These are phyloP conservation scores for Ceratobasidium sp. DNA, from an alignment of 1,284 basidiomycete genomes.

Conservation along the genomic window DNA sequence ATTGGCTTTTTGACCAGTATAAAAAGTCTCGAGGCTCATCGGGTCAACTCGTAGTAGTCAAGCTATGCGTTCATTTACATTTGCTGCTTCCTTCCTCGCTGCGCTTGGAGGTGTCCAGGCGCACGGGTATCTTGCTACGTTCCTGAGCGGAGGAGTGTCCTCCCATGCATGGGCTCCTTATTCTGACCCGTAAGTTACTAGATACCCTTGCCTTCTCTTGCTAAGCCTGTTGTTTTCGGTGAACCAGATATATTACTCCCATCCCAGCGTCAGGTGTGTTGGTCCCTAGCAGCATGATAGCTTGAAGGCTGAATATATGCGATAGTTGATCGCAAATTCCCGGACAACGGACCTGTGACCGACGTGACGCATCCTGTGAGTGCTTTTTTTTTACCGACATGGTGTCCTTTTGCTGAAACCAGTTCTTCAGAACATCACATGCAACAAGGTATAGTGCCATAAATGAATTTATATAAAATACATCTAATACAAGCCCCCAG, in stretches of 20 bases:
- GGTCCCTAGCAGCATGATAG: not conserved
- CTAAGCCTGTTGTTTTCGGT: not conserved
- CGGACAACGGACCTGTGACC: constrained; percentile 36
- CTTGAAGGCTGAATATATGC: constrained; percentile 9
- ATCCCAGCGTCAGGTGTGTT: constrained; percentile 15
- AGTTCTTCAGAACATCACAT: constrained; percentile 25
- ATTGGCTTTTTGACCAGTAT: constrained; percentile 4
- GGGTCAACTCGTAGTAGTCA: not conserved
- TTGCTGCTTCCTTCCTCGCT: constrained; percentile 14
- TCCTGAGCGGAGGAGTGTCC: constrained; percentile 31
- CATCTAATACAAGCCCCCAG: not conserved
- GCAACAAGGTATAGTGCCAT: constrained; percentile 28
- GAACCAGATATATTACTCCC: constrained; percentile 20
- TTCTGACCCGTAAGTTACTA: constrained; percentile 29
- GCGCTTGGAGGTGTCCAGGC: constrained; percentile 11
- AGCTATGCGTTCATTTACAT: constrained; percentile 13
- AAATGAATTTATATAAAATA: no score
- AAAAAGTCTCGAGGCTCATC: constrained; percentile 1
- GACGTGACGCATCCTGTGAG: constrained; percentile 28
- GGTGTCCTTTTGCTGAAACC: not conserved
- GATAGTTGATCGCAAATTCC: constrained; percentile 20
- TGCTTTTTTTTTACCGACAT: not conserved
- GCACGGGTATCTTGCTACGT: constrained; percentile 34
- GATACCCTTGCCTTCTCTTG: not conserved
- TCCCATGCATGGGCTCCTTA: constrained; percentile 43